Conservation (phyloP, 2,329 filamentous ascomycete species). For the Chrysoporthe cubensis region DNA sequence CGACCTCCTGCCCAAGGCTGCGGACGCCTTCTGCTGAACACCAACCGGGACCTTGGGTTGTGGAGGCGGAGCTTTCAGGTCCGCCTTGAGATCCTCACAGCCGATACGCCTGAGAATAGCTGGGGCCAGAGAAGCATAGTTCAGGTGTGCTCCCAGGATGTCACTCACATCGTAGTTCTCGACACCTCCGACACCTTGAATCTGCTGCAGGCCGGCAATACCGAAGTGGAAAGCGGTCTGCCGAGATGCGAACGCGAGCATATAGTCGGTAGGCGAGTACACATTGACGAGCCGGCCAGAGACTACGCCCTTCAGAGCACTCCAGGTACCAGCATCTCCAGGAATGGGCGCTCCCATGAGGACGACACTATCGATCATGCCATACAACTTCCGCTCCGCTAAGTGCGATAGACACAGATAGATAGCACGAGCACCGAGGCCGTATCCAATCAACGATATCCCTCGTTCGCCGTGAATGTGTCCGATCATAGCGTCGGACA, state of each 20-base stretch:
- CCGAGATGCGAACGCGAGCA: conserved; percentile 86
- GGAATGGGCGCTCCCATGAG: conserved; percentile 84
- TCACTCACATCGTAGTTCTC: conserved; percentile 72
- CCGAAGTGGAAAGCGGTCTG: conserved; percentile 72
- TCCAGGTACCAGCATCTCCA: conserved; percentile 73
- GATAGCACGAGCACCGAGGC: conserved; percentile 80
- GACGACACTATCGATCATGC: conserved; percentile 82
- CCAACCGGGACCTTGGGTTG: not conserved
- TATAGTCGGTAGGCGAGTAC: conserved; percentile 83
- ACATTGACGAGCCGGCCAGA: conserved; percentile 87
- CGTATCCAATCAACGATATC: conserved; percentile 81
- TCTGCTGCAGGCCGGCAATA: conserved; percentile 79
- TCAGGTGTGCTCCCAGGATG: conserved; percentile 69
- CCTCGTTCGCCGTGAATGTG: conserved; percentile 82
- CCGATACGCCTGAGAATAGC: conserved; percentile 68
- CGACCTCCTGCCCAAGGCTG: not conserved
- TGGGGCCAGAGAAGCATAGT: conserved; percentile 70
- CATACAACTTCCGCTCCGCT: conserved; percentile 81
- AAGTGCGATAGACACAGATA: conserved; percentile 81
- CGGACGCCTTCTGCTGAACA: conserved; percentile 9
- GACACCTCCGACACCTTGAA: conserved; percentile 66
- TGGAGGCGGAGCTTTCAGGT: conserved; percentile 5
- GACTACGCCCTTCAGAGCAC: conserved; percentile 76
- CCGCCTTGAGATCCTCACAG: conserved; percentile 64
- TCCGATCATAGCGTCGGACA: conserved; percentile 82